Evolutionary conservation across 2,329 filamentous ascomycete genomes (phyloP), one percentile per base, ranked within the genome.

Genomic region (Cercospora sesami): DNA sequence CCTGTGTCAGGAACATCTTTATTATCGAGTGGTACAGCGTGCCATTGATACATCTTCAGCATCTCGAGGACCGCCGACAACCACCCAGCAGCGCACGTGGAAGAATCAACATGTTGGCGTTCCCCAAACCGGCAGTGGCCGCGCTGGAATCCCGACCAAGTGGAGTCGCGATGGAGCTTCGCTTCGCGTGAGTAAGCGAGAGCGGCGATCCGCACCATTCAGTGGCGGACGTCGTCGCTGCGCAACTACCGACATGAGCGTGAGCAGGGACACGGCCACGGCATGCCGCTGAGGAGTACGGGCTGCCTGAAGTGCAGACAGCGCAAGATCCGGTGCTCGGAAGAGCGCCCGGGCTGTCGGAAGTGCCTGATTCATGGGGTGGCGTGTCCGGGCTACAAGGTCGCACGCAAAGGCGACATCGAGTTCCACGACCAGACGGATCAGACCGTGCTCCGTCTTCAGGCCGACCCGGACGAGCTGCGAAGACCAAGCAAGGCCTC

Each of bases 251-350:
- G 39, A 39, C 36, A 62, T 48, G 62, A n/a, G 33, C 39, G 4
- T 21, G 1, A 14, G 18, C 26, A 55, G 48, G 18, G 23, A 21
- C 1, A 2, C 1, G 48, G 23, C 48, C 18, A 21, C 1, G 59
- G 45, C 12, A 68, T 39, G 66, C 66, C 66, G 45, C 62, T 65
- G 62, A 48, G 66, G 45, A 77, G 75, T 9, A 67, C 74, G 5
- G 75, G 75, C 42, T 77, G 75, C 65, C 69, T 66, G 23, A 75
- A 68, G n/a, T 77, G 75, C 60, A 71, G 75, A 21, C 71, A 73
- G 45, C 70, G 75, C 21, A 77, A 76, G 67, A 72, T 77, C 63
- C 68, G 73, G 33, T 77, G 75, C 60, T 74, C 76, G 59, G 72
- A 74, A 53, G 64, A 64, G 12, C 66, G 75, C 7, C 75, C 75